Evolutionary conservation across 1,284 basidiomycete genomes (phyloP), one percentile per base, ranked within the genome.

Genomic region (Trametes pubescens): DNA sequence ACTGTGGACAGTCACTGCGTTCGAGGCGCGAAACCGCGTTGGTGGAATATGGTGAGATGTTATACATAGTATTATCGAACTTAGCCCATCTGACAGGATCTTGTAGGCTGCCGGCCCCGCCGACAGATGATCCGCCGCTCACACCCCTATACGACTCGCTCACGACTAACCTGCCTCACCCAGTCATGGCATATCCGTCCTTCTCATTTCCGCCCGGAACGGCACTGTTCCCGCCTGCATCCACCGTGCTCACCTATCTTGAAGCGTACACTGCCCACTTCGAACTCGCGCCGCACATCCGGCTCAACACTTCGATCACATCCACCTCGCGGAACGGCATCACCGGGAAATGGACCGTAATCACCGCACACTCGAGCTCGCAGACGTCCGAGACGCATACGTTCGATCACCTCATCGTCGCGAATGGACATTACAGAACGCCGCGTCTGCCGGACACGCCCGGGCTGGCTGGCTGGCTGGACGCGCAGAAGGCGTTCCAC

Each of bases 71-170:
- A 8, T 32, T 32, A 3, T 32, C 29, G 8, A 4, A 32, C 8
- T 32, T 32, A 32, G 29, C 4, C 29, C 3, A 38, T 10, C 18
- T 93, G 92, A 91, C 90, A 68, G 9, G 2, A 4, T 7, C 8
- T 18, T 26, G 8, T 21, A 90, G 89, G 88, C 73, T 84, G 38
- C 85, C 89, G 16, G 82, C 84, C 14, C 75, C 80, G 29, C 79
- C 84, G 2, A 74, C 74, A 22, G 78, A 77, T 24, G 72, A 84
- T 48, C 87, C 83, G 13, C 90, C 91, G 2, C 71, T 81, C n/a
- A 88, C 90, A 0, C 86, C 92, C 0, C 68, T 92, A 21, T 93
- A 93, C 69, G 88, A 93, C 69, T 88, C 88, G 2, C 77, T 93
- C 14, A 87, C 86, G 26, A 89, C 92, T 0, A 93, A 93, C 69